Evolutionary conservation across 352 stramenopile species (phyloP).

Genomic region (Albugo laibachii): DNA sequence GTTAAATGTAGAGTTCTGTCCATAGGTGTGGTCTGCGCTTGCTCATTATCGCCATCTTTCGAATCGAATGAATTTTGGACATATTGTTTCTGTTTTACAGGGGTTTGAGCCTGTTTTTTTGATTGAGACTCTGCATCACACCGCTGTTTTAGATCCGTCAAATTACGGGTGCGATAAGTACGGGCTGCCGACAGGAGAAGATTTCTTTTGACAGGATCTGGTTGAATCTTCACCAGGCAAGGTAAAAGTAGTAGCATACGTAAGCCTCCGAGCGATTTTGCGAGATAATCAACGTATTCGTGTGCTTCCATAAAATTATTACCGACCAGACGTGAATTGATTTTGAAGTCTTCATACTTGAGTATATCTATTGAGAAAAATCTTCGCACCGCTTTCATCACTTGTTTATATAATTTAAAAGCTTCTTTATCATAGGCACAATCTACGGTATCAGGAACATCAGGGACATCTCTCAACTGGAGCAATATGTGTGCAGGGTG

Average conservation of each 20-base stretch:
- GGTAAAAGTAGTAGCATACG: conserved; percentile 39
- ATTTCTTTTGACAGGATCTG: conserved; percentile 31
- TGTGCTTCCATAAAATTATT: conserved; percentile 61
- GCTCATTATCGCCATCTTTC: no score
- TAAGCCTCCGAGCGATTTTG: conserved; percentile 30
- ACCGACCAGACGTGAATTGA: conserved; percentile 49
- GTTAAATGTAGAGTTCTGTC: no score
- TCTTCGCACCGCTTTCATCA: conserved; percentile 51
- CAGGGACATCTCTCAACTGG: conserved; percentile 21
- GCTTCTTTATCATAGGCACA: conserved; percentile 42
- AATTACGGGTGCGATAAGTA: conserved; percentile 25
- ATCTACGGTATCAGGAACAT: conserved; percentile 24
- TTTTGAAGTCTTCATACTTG: conserved; percentile 59
- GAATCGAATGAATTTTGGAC: no score
- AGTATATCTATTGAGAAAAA: conserved; percentile 33
- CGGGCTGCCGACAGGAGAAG: conserved; percentile 25
- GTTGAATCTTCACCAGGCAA: conserved; percentile 41
- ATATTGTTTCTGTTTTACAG: no score
- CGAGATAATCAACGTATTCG: conserved; percentile 45
- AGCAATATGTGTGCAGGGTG: conserved; percentile 12
- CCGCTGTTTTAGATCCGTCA: conserved; percentile 17
- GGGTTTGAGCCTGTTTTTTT: neutral
- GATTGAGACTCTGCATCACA: neutral
- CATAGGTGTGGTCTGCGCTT: no score
- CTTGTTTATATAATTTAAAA: conserved; percentile 42